Evolutionary conservation across 495 filamentous ascomycete species (phyloP).

Genomic region (Apiosordaria backusii): DNA sequence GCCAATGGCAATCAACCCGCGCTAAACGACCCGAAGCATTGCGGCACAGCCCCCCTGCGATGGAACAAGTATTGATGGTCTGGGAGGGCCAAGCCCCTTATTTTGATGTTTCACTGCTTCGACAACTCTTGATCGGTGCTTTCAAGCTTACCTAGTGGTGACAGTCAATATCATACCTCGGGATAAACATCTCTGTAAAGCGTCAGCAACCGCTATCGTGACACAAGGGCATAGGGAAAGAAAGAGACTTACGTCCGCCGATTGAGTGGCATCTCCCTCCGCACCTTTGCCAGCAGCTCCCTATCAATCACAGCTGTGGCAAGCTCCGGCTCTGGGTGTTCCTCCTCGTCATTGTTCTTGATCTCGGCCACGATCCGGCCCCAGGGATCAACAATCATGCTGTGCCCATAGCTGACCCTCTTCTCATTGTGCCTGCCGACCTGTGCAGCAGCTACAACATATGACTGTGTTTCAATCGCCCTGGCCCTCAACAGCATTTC

Average conservation of each 20-base stretch:
- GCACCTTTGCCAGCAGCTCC: constrained; percentile 43
- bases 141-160: too few relatives aligned
- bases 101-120: not conserved
- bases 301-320: constrained; percentile 49
- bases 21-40: not conserved
- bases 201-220: not conserved
- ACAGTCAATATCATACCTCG: constrained; percentile 18
- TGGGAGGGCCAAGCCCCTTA: not conserved
- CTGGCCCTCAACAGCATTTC: constrained; percentile 69
- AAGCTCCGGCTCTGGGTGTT: constrained; percentile 40
- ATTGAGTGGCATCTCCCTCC: constrained; percentile 61
- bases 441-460: constrained; percentile 86
- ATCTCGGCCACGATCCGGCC: constrained; percentile 68
- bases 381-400: constrained; percentile 87
- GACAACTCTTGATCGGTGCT: too few relatives aligned
- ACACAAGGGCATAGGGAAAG: not conserved
- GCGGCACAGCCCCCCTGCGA: not conserved
- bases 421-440: constrained; percentile 64
- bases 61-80: not conserved
- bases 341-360: constrained; percentile 33
- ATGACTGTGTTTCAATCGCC: constrained; percentile 87
- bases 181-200: constrained; percentile 28
- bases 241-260: constrained; percentile 45
- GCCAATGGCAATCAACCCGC: not conserved
- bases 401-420: constrained; percentile 80